phyloP scores from a whole-genome alignment of 305 asterid genomes.

The Rubia peregrina region DNA sequence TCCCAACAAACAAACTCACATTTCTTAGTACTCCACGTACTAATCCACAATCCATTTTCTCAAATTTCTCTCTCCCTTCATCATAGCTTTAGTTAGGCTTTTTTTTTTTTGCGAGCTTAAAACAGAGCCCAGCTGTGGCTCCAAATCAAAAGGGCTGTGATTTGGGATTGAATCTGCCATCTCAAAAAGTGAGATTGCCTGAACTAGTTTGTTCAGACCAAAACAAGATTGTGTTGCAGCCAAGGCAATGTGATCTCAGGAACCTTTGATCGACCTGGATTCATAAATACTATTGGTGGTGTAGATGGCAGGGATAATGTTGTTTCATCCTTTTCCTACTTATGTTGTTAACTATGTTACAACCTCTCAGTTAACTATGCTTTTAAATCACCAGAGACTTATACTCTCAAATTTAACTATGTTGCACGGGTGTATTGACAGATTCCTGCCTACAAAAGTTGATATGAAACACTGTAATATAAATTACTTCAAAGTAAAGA shows the following conservation, averaged over 20 bases:
- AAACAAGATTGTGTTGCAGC: slow-evolving; percentile 63
- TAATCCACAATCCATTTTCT: no score
- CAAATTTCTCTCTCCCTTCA: no score
- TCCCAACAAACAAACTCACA: no score
- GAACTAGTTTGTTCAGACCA: slow-evolving; percentile 17
- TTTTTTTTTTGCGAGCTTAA: slow-evolving; percentile 39
- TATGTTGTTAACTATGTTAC: no score
- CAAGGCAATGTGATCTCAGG: slow-evolving; percentile 67
- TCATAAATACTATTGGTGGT: slow-evolving; percentile 25
- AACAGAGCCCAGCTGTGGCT: slow-evolving; percentile 19
- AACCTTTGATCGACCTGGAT: slow-evolving; percentile 40
- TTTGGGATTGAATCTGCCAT: slow-evolving; percentile 14
- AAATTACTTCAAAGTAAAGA: no score
- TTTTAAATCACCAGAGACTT: no score
- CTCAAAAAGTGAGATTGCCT: slow-evolving; percentile 27
- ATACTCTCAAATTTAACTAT: no score
- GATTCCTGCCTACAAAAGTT: no score
- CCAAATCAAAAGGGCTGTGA: slow-evolving; percentile 6
- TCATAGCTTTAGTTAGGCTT: slow-evolving; percentile 46
- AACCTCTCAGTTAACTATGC: no score
- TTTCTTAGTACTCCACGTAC: no score
- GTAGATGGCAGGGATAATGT: slow-evolving; percentile 20
- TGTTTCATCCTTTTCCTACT: slow-evolving; percentile 26
- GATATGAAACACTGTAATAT: no score
- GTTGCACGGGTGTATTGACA: no score